A percentile compares a stretch with the other conserved stretches of the same genome.
These are phyloP conservation scores for Ophiocordyceps camponoti-floridani DNA, from an alignment of 2,329 filamentous ascomycete species.

Conservation along the genomic window DNA sequence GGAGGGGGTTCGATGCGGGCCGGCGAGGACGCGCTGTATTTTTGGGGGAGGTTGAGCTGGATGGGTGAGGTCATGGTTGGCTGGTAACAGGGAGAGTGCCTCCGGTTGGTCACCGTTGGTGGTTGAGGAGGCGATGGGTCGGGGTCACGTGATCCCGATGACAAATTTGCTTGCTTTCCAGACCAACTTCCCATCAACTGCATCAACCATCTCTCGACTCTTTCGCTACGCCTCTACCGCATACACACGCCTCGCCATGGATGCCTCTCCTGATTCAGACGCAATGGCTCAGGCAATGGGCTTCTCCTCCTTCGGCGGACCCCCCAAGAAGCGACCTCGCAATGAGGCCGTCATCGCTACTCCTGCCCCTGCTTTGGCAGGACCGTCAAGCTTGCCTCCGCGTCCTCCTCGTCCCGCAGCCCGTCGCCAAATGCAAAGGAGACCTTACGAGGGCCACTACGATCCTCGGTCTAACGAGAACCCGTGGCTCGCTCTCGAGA, in stretches of 20 bases:
- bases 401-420: constrained; percentile 7
- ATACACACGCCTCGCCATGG: constrained; percentile 2
- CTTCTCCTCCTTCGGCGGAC: constrained; percentile 50
- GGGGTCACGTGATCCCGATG: no score
- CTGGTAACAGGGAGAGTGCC: background rate
- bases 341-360: constrained; percentile 26
- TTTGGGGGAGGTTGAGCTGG: background rate
- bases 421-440: constrained; percentile 9
- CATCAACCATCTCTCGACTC: no score
- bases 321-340: constrained; percentile 50
- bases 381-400: background rate
- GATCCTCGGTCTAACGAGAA: constrained; percentile 52
- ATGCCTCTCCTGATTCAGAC: constrained; percentile 13
- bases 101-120: background rate
- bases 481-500: constrained; percentile 47
- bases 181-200: no score
- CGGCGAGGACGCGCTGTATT: background rate
- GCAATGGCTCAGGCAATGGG: constrained; percentile 54
- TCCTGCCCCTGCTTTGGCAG: background rate
- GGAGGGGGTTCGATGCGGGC: constrained; percentile 17
- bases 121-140: background rate
- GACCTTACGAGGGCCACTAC: constrained; percentile 52
- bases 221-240: no score
- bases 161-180: no score
- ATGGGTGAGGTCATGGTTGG: background rate